Conservation (phyloP, 176 grass and related monocot species). For the Carex parvula region DNA sequence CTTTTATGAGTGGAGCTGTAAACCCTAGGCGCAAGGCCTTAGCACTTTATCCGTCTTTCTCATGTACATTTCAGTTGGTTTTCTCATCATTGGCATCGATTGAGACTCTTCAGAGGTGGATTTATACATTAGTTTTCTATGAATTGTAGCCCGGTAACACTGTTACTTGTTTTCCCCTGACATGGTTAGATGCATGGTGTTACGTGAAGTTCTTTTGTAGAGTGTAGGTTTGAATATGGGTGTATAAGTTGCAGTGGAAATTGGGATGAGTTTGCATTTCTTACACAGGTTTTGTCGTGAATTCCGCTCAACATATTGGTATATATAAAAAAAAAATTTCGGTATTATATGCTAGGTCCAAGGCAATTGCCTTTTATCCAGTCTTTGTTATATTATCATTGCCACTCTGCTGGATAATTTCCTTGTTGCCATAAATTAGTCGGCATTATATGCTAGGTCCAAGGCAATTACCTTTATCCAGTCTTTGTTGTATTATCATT, state of each 20-base stretch:
- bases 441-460: not conserved
- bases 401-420: too few relatives aligned
- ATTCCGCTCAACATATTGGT: not conserved
- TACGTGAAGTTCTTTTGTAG: constrained; percentile 12
- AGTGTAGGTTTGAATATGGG: constrained; percentile 30
- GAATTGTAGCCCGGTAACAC: constrained; percentile 33
- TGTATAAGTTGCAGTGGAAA: constrained; percentile 34
- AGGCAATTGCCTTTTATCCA: too few relatives aligned
- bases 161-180: not conserved
- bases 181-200: not conserved
- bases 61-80: constrained; percentile 94
- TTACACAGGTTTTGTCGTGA: not conserved
- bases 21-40: constrained; percentile 92
- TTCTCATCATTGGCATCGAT: constrained; percentile 95
- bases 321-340: not conserved
- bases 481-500: constrained; percentile 23
- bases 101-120: constrained; percentile 37
- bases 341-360: too few relatives aligned
- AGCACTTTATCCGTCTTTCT: constrained; percentile 87
- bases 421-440: not conserved
- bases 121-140: constrained; percentile 20
- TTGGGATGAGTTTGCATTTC: constrained; percentile 6
- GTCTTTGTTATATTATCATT: too few relatives aligned
- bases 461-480: constrained; percentile 29
- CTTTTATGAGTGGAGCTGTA: constrained; percentile 97